Evolutionary conservation across 1,284 basidiomycete species (phyloP), one percentile per base, ranked within the genome.

Genomic region (Tylopilus sp.): DNA sequence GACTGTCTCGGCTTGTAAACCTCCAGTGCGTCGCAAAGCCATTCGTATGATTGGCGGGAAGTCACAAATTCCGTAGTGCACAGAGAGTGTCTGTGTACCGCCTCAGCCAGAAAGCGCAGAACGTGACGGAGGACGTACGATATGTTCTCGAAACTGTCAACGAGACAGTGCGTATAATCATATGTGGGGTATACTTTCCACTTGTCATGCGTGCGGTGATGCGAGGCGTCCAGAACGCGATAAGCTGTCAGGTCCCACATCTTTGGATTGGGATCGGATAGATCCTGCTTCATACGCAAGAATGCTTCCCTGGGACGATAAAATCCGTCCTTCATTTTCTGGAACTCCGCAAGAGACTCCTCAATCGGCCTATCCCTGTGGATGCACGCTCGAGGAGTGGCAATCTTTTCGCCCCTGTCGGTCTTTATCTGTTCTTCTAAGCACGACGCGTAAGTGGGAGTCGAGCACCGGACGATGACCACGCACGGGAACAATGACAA

Each of bases 191-290:
- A 97, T 59, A 92, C 87, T 63, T 77, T 91, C 97, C 97, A 99
- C 60, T 88, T 89, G 67, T 87, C 84, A 23, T 85, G 86, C 0
- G 97, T 99, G 26, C 97, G 84, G 67, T 99, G 96, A 70, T 99
- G 97, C 34, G 90, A 82, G 6, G 92, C 84, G 46, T 89, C 80
- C 51, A 99, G 78, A 37, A 98, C 92, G 30, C 97, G 86, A 68
- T 99, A 99, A 15, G 96, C 96, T 41, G 97, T 92, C 49, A 97
- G 71, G 71, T 99, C 97, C 97, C 97, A 99, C 96, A 99, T 98
- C 72, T 96, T 94, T 21, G 97, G 96, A 71, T 99, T 99, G 11
- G 90, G 89, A 53, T 92, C 90, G 45, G 83, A 78, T 33, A 99
- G 73, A 66, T 99, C 92, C 74, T 96, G 92, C 74, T 99, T 99